These are phyloP conservation scores for Aspergillus intermedius DNA, from an alignment of 2,329 filamentous ascomycete species.

Conservation along the genomic window DNA sequence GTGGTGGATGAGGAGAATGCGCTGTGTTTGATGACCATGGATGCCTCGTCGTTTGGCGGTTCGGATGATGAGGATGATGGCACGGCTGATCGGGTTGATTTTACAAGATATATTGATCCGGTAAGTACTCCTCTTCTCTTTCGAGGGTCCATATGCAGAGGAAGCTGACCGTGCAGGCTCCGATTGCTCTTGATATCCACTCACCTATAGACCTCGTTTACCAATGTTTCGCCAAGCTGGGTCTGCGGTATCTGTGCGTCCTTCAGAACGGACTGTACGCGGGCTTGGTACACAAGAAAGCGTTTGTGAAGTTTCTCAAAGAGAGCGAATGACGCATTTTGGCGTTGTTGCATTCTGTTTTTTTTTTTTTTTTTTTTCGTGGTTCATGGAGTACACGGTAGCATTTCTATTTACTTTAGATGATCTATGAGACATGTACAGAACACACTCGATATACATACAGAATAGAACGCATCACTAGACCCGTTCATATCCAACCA, in stretches of 20 bases:
- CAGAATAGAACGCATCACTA: conserved; percentile 3
- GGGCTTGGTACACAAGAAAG: conserved; percentile 95
- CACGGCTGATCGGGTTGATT: conserved; percentile 65
- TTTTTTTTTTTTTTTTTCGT: neutral
- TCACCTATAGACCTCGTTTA: conserved; percentile 94
- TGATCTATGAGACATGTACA: neutral
- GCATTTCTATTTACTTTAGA: neutral
- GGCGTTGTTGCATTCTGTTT: neutral
- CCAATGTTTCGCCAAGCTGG: conserved; percentile 92
- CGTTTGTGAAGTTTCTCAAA: conserved; percentile 89
- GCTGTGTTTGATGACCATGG: conserved; percentile 74
- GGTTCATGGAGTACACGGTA: neutral
- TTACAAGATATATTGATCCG: conserved; percentile 86
- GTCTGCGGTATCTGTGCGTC: conserved; percentile 86
- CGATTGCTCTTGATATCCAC: conserved; percentile 77
- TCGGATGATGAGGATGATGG: conserved; percentile 57
- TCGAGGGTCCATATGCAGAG: neutral
- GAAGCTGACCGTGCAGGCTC: conserved; percentile 51
- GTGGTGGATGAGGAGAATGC: conserved; percentile 64
- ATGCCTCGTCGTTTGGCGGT: conserved; percentile 42
- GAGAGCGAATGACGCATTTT: conserved; percentile 53
- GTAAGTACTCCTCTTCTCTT: conserved; percentile 39
- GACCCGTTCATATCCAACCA: conserved; percentile 40
- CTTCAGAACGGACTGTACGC: conserved; percentile 76
- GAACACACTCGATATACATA: neutral